These are phyloP conservation scores for Penicillium sp. DNA, from an alignment of 2,329 filamentous ascomycete genomes.

Conservation along the genomic window DNA sequence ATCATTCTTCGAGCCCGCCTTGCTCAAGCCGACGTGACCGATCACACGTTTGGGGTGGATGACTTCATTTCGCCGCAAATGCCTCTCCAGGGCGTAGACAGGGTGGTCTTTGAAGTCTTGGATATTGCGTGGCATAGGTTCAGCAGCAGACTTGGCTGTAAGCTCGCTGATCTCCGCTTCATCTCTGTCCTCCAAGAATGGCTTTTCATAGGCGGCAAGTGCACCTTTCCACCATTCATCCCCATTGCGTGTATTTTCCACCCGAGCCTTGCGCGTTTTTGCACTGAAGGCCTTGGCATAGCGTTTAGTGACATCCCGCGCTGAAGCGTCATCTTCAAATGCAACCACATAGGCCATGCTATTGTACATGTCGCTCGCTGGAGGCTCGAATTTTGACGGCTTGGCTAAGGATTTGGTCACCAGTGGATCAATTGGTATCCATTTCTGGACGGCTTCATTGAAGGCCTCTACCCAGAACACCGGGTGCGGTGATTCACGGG, in stretches of 20 bases:
- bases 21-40: constrained; percentile 64
- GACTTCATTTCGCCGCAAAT: constrained; percentile 77
- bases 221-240: constrained; percentile 51
- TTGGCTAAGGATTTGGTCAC: constrained; percentile 76
- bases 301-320: constrained; percentile 76
- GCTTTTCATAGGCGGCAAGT: constrained; percentile 38
- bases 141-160: constrained; percentile 61
- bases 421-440: constrained; percentile 80
- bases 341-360: constrained; percentile 75
- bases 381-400: constrained; percentile 72
- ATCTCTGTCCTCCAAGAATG: constrained; percentile 59
- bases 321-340: constrained; percentile 73
- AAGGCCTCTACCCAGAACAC: constrained; percentile 94
- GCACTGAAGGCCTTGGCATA: constrained; percentile 86
- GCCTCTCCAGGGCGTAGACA: constrained; percentile 74
- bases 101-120: constrained; percentile 85
- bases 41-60: constrained; percentile 65
- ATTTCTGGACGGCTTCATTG: constrained; percentile 79
- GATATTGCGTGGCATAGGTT: constrained; percentile 80
- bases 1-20: constrained; percentile 39
- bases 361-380: constrained; percentile 69
- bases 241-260: constrained; percentile 61
- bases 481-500: constrained; percentile 68
- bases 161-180: constrained; percentile 79
- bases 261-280: constrained; percentile 75